Evolutionary conservation across 176 grass and related monocot genomes (phyloP), one percentile per base, ranked within the genome.

Genomic region (Zoysia japonica): DNA sequence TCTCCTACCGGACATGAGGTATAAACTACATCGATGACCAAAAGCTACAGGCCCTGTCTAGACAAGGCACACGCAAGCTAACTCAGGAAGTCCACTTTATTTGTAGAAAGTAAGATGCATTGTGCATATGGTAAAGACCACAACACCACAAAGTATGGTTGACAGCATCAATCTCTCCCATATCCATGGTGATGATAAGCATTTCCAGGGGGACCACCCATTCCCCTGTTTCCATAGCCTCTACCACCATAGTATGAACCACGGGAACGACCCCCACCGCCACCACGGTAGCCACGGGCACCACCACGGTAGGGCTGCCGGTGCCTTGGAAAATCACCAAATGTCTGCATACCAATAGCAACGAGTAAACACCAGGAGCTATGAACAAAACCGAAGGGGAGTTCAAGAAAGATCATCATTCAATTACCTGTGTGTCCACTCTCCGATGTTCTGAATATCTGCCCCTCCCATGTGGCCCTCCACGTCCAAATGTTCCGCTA

Each of bases 391-490:
- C 42, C 37, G 28, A 28, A 28, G 28, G 28, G 28, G 28, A 66
- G 16, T 43, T 67, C 65, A 73, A 51, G 5, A 72, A 82, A 19
- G 11, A 57, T 80, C 5, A 28, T 28, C 28, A 28, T 16, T 59
- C 13, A 72, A 55, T 55, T 55, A 96, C 93, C 89, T 96, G 78
- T 49, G 93, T 96, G 54, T 96, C 93, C 65, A 96, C 70, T 77
- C 89, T 96, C 17, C 88, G 44, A 63, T 77, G 87, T 78, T 92
- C 90, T 9, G 89, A 89, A 59, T 87, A 89, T 60, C 55, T 86
- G 7, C 88, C 65, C 49, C 91, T 83, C 44, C 88, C 88, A 7
- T 85, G 85, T 61, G 78, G 88, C 49, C 71, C 77, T 75, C 91
- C 88, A 41, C 88, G 91, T 60, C 89, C 91, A 71, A 90, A 90